Evolutionary conservation across 805 yeast genomes (phyloP).

Genomic region (Candida silvicultrix): DNA sequence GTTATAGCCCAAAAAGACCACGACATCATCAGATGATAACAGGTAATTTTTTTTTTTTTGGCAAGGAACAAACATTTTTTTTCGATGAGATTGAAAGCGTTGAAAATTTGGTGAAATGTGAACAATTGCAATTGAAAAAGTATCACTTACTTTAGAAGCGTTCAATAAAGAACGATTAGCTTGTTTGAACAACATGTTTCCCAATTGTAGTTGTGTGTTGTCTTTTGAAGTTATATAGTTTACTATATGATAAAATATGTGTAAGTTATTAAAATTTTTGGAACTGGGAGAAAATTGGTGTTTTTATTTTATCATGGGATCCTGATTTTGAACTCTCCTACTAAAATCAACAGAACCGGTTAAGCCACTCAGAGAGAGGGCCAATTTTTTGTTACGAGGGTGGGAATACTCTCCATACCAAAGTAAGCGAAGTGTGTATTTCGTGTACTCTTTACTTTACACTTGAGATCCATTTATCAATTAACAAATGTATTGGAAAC

Average conservation of each 20-base stretch:
- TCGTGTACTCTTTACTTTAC: too few species aligned
- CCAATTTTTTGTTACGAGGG: too few species aligned
- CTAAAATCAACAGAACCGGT: not conserved
- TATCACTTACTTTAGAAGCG: conserved; percentile 12
- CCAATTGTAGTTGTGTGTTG: too few species aligned
- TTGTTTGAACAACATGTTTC: conserved; percentile 11
- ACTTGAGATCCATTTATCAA: too few species aligned
- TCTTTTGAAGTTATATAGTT: too few species aligned
- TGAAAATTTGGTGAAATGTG: not conserved
- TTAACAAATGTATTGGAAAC: too few species aligned
- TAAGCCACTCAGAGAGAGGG: not conserved
- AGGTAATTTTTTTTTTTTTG: too few species aligned
- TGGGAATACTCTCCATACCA: too few species aligned
- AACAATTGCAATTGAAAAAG: not conserved
- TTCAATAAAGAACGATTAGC: conserved; percentile 13
- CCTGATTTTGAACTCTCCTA: not conserved
- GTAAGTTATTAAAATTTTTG: not conserved
- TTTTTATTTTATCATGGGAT: not conserved
- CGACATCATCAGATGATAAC: not conserved
- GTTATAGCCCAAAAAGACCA: not conserved
- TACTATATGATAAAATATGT: too few species aligned
- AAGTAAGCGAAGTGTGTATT: too few species aligned
- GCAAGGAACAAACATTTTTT: too few species aligned
- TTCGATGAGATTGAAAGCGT: too few species aligned
- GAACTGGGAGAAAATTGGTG: not conserved